These are phyloP conservation scores for Blastocystis sp. DNA, from an alignment of 352 stramenopile species.

Conservation along the genomic window DNA sequence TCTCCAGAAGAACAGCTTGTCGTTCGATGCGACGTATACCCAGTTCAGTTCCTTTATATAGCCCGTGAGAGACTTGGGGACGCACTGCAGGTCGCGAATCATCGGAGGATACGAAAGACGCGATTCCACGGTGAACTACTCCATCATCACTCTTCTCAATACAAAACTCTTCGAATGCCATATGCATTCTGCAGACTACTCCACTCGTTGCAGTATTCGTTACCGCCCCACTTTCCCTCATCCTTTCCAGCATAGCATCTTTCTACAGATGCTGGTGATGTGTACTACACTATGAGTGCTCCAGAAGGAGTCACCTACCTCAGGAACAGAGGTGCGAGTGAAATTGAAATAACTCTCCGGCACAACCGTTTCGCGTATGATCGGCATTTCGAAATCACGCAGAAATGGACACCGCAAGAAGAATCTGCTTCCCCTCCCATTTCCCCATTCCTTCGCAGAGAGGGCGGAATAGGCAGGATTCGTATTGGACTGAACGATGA, in stretches of 20 bases:
- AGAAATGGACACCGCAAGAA: background rate
- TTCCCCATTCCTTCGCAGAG: background rate
- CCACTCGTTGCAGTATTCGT: background rate
- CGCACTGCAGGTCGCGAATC: conserved; percentile 13
- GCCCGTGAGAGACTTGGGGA: background rate
- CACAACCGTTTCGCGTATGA: conserved; percentile 23
- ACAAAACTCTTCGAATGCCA: background rate
- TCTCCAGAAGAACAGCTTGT: conserved; percentile 49
- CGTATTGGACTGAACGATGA: background rate
- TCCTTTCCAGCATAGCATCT: background rate
- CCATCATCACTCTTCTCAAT: background rate
- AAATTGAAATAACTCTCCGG: conserved; percentile 6
- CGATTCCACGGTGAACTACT: conserved; percentile 25
- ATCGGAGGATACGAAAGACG: conserved; percentile 17
- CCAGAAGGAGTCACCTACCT: background rate
- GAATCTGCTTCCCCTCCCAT: background rate
- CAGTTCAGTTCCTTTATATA: conserved; percentile 54
- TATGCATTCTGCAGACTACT: background rate
- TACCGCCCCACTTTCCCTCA: background rate
- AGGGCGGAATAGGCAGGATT: background rate
- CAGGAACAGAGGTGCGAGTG: background rate
- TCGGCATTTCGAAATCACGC: conserved; percentile 7
- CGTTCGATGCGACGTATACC: conserved; percentile 27
- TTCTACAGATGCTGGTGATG: too few relatives aligned
- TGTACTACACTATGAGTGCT: too few relatives aligned